Evolutionary conservation across 805 yeast genomes (phyloP).

Genomic region (Lipomyces yamadae): DNA sequence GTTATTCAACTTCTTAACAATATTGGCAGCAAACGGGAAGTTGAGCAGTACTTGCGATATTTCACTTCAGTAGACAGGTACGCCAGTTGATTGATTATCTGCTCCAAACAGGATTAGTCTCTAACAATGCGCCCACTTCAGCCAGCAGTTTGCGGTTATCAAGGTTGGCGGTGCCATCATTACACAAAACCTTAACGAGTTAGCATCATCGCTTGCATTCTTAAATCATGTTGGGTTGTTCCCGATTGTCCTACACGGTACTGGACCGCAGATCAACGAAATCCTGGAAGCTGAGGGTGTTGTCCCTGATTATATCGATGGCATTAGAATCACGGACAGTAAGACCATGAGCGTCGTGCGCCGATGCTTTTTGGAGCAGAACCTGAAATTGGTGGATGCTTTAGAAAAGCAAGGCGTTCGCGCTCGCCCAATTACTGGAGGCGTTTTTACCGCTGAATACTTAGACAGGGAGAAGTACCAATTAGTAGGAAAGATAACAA

Average conservation of each 20-base stretch:
- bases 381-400: slow-evolving; percentile 92
- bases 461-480: slow-evolving; percentile 88
- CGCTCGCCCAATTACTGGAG: slow-evolving; percentile 98
- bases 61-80: slow-evolving; percentile 77
- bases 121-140: slow-evolving; percentile 49
- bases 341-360: slow-evolving; percentile 96
- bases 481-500: slow-evolving; percentile 85
- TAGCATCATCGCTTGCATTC: slow-evolving; percentile 95
- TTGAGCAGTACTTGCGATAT: slow-evolving; percentile 94
- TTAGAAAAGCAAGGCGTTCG: slow-evolving; percentile 95
- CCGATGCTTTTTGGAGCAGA: slow-evolving; percentile 92
- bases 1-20: slow-evolving; percentile 93
- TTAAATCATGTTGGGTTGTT: slow-evolving; percentile 95
- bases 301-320: slow-evolving; percentile 94
- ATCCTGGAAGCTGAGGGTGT: slow-evolving; percentile 91
- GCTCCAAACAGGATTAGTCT: background rate
- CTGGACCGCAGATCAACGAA: slow-evolving; percentile 98
- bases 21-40: slow-evolving; percentile 97
- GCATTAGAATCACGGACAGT: slow-evolving; percentile 93
- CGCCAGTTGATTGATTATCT: background rate
- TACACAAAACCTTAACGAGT: slow-evolving; percentile 88
- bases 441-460: slow-evolving; percentile 93
- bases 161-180: slow-evolving; percentile 99
- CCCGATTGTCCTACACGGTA: slow-evolving; percentile 96
- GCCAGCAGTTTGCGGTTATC: slow-evolving; percentile 97